Base-by-base conservation (phyloP, 176 grass and related monocot genomes). In the Elymus sibiricus region DNA sequence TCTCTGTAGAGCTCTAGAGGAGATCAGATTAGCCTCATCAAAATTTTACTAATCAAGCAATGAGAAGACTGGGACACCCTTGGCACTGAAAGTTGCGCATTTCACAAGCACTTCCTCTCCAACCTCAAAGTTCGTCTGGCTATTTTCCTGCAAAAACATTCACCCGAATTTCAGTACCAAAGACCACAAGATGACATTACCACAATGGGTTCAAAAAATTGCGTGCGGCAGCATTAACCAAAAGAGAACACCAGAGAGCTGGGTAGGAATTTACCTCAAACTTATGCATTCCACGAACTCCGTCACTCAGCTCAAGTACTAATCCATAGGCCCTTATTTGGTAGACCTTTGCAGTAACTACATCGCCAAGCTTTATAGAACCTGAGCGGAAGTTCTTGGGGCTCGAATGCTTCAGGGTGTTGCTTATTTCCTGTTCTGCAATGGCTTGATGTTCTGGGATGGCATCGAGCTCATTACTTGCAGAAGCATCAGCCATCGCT, bases 271-370 rank as follows among this genome's bases (percentile, higher is more conserved):
- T 86, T 94, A 98, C 97, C 97, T 85, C 76, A 94, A 98, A 98
- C 77, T 96, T 98, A 85, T 91, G 93, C 97, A 95, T 98, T 86
- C 97, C 97, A 9, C 87, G 92, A 6, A 67, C 78, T 88, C 94
- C 97, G 85, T 94, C 88, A 55, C 64, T 90, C 74, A 98, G 83
- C 75, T 98, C 88, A 68, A 98, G 97, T 78, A 98, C 97, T 67
- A 98, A 47, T 72, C 97, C 97, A 88, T 85, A 94, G 9, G 94
- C 84, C 84, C 97, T 79, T 85, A 94, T 89, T 82, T 98, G 90
- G 38, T 91, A 90, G 29, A 98, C 88, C 79, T 98, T 98, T 88
- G 90, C 97, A 24, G 67, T 96, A 44, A 94, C 88, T 56, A 70
- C 83, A 16, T 98, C 94, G 74, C 94, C 97, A 3, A 95, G 63